phyloP scores from a whole-genome alignment of 208 protist species.

The Trypanosoma avium region DNA sequence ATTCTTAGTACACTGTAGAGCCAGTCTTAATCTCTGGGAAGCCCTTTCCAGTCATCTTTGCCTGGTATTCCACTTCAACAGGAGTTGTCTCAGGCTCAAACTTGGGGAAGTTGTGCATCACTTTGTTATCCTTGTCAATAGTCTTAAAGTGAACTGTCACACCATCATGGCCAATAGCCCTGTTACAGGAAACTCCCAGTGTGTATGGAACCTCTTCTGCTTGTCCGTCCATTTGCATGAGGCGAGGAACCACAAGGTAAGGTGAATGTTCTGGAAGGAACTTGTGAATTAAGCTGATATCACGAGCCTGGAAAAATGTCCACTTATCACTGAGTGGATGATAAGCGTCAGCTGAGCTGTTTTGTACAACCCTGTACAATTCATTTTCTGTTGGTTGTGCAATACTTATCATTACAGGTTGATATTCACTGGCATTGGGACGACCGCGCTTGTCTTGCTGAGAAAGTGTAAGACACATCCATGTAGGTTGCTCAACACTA shows the following conservation, averaged over 20 bases:
- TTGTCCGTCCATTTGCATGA: constrained; percentile 39
- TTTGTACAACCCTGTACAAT: constrained; percentile 70
- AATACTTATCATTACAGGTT: constrained; percentile 84
- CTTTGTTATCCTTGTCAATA: constrained; percentile 61
- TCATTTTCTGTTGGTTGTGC: constrained; percentile 46
- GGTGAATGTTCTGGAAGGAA: constrained; percentile 52
- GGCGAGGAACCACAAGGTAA: constrained; percentile 74
- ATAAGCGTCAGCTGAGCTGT: constrained; percentile 66
- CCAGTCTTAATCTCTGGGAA: constrained; percentile 58
- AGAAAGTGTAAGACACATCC: constrained; percentile 72
- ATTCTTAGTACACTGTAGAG: constrained; percentile 15
- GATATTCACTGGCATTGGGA: constrained; percentile 43
- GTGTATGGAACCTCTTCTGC: constrained; percentile 49
- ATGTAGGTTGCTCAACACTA: constrained; percentile 53
- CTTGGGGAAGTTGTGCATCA: constrained; percentile 85
- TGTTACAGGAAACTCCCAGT: constrained; percentile 55
- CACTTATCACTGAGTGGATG: constrained; percentile 68
- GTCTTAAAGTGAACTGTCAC: constrained; percentile 58
- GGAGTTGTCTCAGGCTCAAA: constrained; percentile 52
- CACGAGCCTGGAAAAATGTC: constrained; percentile 79
- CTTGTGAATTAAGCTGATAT: constrained; percentile 71
- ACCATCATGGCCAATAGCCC: constrained; percentile 47
- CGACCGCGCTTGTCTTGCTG: constrained; percentile 70
- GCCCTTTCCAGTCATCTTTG: constrained; percentile 40
- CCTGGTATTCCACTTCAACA: constrained; percentile 70